phyloP scores from a whole-genome alignment of 176 grass and related monocot species.

The Carex littledalei region DNA sequence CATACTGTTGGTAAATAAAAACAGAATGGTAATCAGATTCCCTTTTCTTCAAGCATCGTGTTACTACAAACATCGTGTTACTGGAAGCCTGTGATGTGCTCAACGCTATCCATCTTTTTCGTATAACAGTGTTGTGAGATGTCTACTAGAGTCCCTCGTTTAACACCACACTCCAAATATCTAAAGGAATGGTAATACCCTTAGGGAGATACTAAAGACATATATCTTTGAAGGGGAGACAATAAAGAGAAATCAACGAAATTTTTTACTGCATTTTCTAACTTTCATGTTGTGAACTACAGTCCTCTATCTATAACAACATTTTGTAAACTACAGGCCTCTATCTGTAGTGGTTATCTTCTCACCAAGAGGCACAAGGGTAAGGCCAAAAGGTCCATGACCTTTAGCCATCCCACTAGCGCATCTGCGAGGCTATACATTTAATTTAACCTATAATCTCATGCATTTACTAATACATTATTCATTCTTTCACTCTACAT shows the following conservation, averaged over 20 bases:
- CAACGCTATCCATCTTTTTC: not conserved
- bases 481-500: not conserved
- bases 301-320: not conserved
- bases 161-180: not conserved
- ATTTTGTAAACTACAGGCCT: not conserved
- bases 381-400: not conserved
- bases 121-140: not conserved
- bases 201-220: not conserved
- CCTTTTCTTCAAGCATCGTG: not conserved
- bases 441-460: not conserved
- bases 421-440: not conserved
- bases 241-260: not conserved
- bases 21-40: not conserved
- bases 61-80: not conserved
- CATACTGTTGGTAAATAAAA: not conserved
- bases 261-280: not conserved
- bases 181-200: too few relatives aligned
- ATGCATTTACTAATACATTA: not conserved
- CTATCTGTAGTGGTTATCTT: not conserved
- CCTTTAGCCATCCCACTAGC: not conserved
- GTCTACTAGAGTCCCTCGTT: not conserved
- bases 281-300: not conserved
- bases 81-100: not conserved
- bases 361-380: not conserved
- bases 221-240: not conserved